Evolutionary conservation across 2,329 filamentous ascomycete species (phyloP), one percentile per base, ranked within the genome.

Genomic region (Colletotrichum endophyticum): DNA sequence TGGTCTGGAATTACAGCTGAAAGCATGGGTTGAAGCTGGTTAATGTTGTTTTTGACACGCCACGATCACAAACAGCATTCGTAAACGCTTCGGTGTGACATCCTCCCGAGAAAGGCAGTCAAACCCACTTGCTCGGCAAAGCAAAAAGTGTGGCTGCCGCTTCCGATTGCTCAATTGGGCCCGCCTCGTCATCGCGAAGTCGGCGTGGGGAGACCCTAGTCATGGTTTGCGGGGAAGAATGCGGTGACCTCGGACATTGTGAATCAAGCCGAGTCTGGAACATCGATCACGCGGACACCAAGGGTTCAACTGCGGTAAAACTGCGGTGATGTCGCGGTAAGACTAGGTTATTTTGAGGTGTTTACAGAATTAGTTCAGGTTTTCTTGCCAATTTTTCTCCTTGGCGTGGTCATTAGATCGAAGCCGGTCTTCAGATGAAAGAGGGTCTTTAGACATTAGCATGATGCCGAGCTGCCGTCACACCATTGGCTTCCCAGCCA

Each of bases 81-180:
- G 36, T 75, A 75, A 56, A 72, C 73, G 68, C 73, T 57, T 75
- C 53, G 73, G 73, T 62, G 27, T 49, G 49, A 36, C 61, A 56
- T 22, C 27, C 34, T 13, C 62, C 73, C 69, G 70, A 68, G 30
- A 72, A 63, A 19, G 49, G 62, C 62, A 72, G 16, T 30, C 30
- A 13, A 72, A 72, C 30, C 32, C 68, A 66, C 68, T 28, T n/a
- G 32, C 59, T 49, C 16, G 32, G 49, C n/a, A 44, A 57, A 39
- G 27, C 56, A 27, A 53, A 9, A 28, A 11, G 59, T n/a, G 22
- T 56, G 49, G 56, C 62, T 30, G 69, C 62, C 63, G 69, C 73
- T 75, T 72, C 61, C n/a, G 12, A 75, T 67, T 75, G 56, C 73
- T 67, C 28, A 39, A 75, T 72, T 34, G 62, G 56, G 73, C 56